phyloP scores from a whole-genome alignment of 2,329 filamentous ascomycete genomes.

The Helotiales sp. region DNA sequence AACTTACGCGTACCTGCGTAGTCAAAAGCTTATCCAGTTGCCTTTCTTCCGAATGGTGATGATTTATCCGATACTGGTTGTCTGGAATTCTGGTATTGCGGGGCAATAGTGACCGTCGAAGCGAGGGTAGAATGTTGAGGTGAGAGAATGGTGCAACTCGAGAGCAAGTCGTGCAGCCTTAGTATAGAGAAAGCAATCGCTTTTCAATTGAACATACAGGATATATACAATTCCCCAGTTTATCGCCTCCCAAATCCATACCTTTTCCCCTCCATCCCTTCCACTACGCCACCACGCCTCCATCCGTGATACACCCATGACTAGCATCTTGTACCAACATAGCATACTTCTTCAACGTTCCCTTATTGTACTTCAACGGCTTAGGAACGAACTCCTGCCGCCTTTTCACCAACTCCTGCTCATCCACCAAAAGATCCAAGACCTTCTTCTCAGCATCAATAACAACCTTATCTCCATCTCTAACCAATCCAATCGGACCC shows the following conservation, averaged over 20 bases:
- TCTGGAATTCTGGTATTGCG: too few relatives aligned
- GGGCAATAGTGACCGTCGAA: too few relatives aligned
- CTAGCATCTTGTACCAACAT: conserved; percentile 55
- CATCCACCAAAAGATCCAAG: conserved; percentile 51
- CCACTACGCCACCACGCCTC: conserved; percentile 21
- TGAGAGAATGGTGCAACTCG: too few relatives aligned
- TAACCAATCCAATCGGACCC: conserved; percentile 57
- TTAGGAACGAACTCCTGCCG: conserved; percentile 53
- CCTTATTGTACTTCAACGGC: conserved; percentile 56
- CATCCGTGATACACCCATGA: conserved; percentile 59
- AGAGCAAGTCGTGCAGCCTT: too few relatives aligned
- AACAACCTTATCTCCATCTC: conserved; percentile 58
- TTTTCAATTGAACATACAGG: not conserved
- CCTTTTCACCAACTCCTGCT: conserved; percentile 50
- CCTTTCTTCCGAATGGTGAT: too few relatives aligned
- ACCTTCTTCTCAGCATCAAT: conserved; percentile 58
- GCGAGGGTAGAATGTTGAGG: too few relatives aligned
- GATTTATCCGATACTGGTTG: too few relatives aligned
- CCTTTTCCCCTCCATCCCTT: not conserved
- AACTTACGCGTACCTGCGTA: too few relatives aligned
- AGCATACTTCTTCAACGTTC: conserved; percentile 60
- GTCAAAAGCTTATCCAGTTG: too few relatives aligned
- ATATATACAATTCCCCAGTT: conserved; percentile 2
- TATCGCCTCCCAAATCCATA: not conserved
- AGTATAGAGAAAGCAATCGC: not conserved